Base-by-base conservation (phyloP, 164 flowering plant genomes). In the Chimonanthus praecox region DNA sequence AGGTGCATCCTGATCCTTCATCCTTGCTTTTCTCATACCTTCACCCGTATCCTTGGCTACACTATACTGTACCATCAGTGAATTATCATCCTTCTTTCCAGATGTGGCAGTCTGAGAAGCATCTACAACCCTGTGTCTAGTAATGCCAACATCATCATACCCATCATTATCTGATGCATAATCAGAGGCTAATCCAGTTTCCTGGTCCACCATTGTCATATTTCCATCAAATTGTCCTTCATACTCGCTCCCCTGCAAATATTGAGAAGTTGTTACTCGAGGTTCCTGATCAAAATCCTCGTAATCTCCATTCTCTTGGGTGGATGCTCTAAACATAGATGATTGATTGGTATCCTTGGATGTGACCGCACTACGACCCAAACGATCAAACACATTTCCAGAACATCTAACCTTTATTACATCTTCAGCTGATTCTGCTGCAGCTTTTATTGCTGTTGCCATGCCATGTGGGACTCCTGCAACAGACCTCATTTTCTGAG, bases 381-480 rank as follows among this genome's bases (percentile, higher is more conserved):
- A 87, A 48, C 98, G 80, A 72, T 92, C 97, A 86, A 94, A 89
- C 74, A 93, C 97, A 82, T 86, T 95, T 75, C 85, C 82, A 0
- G 83, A 72, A 43, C 82, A 65, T 79, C 86, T 85, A 72, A 73
- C 74, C 78, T 80, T 92, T 7, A 47, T 69, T 6, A 87, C 97
- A 83, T 95, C 98, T 74, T 88, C 84, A 43, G 94, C 94, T 73
- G 99, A 96, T 78, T 89, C 99, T 68, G 90, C 90, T 49, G 88
- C 92, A 81, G 98, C 98, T 82, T 85, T 92, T 4, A 93, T 76
- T 10, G 93, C 97, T 74, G 87, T 82, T 72, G 89, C 83, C 84
- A 88, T 73, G 15, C 88, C 71, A 85, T 80, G 82, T 64, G 87
- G 77, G 70, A 87, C 71, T 66, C 88, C 82, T 70, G 90, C 88